Conservation (phyloP, 2,329 filamentous ascomycete genomes). For the Corinectria fuckeliana region DNA sequence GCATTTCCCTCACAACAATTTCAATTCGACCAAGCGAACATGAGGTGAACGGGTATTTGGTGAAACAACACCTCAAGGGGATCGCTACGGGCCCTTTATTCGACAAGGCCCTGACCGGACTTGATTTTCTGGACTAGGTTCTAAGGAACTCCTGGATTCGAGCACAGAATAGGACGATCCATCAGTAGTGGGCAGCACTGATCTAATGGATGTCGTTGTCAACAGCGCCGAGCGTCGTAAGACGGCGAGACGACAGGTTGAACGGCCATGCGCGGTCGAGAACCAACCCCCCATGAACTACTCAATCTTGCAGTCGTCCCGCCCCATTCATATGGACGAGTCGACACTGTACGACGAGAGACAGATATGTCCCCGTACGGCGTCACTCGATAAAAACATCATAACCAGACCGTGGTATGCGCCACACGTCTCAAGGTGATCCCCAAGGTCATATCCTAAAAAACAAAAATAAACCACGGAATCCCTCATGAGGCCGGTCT, state of each 20-base stretch:
- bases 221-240: not conserved
- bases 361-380: slow-evolving; percentile 37
- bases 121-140: too few relatives aligned
- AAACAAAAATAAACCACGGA: slow-evolving; percentile 2
- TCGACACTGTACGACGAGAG: slow-evolving; percentile 24
- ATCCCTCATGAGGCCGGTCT: slow-evolving; percentile 10
- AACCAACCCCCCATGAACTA: not conserved
- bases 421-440: not conserved
- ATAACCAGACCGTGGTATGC: not conserved
- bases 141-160: not conserved
- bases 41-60: slow-evolving; percentile 43
- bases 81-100: not conserved
- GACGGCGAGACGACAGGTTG: not conserved
- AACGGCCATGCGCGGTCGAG: not conserved
- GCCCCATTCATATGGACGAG: not conserved
- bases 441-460: not conserved
- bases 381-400: slow-evolving; percentile 18
- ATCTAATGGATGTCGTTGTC: not conserved
- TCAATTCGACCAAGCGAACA: slow-evolving; percentile 70
- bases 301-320: not conserved
- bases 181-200: not conserved
- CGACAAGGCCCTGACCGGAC: not conserved
- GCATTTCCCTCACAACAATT: slow-evolving; percentile 88
- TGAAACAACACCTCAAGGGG: slow-evolving; percentile 1
- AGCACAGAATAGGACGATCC: not conserved